Base-by-base conservation (phyloP, 2,329 filamentous ascomycete genomes). In the Mycosphaerella arachidis region DNA sequence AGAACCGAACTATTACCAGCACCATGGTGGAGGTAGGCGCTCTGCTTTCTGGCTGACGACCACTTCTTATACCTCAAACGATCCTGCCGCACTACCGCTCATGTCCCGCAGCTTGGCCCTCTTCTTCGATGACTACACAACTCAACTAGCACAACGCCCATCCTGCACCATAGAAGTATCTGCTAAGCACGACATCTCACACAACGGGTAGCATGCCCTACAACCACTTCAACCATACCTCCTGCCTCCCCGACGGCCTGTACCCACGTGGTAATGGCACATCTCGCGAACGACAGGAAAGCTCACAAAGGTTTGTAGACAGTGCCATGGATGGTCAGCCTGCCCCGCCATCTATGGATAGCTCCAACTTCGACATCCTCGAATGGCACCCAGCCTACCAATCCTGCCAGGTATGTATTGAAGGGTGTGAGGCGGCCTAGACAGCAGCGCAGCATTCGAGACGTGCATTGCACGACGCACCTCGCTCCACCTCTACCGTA, bases 371-470 rank as follows among this genome's bases (percentile, higher is more conserved):
- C 75, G 89, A 93, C 74, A 89, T 97, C 65, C 88, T 97, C 73
- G 89, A 92, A 62, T 97, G 94, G 94, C 90, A 96, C 73, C 90
- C 91, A 9, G 88, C 89, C 61, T 96, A 95, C 74, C 88, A 94
- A 75, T 92, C 86, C 66, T 99, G 94, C 76, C 86, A 24, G 24
- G 24, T 24, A 24, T 24, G 24, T 24, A 3, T 24, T 24, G 24
- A 24, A 24, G 24, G 2, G 24, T 24, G 3, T 24, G 24, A 24
- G 24, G 24, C 24, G 24, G 24, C 24, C 24, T 24, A 24, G 24
- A 24, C 24, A 24, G 24, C 24, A 24, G 24, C 24, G 24, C 24
- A 24, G 24, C 24, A 24, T 24, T 24, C 24, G 24, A 24, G 24
- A 24, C 24, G 3, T 24, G 24, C 24, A 24, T 24, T 24, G 24